These are phyloP conservation scores for Rachicladosporium sp. DNA, from an alignment of 2,329 filamentous ascomycete genomes.

Conservation along the genomic window DNA sequence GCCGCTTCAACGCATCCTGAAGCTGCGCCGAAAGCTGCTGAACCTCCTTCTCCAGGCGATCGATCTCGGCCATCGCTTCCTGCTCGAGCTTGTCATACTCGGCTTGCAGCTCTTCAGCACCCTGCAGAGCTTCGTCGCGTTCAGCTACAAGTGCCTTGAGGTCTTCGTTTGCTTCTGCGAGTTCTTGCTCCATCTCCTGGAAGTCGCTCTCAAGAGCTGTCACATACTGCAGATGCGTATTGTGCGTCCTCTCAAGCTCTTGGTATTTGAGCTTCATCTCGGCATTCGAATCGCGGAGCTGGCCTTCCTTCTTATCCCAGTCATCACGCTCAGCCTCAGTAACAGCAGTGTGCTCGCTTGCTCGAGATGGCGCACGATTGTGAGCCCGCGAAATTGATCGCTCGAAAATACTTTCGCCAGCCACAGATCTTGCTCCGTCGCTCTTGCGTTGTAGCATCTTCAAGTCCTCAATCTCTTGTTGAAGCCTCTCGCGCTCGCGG, in stretches of 20 bases:
- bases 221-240: slow-evolving; percentile 67
- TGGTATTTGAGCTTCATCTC: slow-evolving; percentile 81
- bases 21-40: slow-evolving; percentile 24
- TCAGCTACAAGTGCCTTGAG: slow-evolving; percentile 67
- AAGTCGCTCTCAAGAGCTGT: slow-evolving; percentile 56
- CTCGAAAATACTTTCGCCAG: slow-evolving; percentile 84
- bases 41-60: slow-evolving; percentile 33
- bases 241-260: slow-evolving; percentile 73
- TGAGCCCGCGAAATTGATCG: slow-evolving; percentile 76
- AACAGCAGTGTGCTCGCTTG: slow-evolving; percentile 55
- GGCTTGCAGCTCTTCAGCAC: slow-evolving; percentile 53
- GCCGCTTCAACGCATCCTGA: slow-evolving; percentile 37
- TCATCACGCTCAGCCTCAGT: slow-evolving; percentile 75
- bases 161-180: slow-evolving; percentile 68
- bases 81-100: slow-evolving; percentile 41
- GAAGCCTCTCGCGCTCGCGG: slow-evolving; percentile 84
- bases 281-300: slow-evolving; percentile 75
- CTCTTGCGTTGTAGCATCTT: slow-evolving; percentile 75
- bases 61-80: slow-evolving; percentile 48
- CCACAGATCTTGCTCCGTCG: slow-evolving; percentile 43
- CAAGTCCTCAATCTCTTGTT: slow-evolving; percentile 93
- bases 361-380: slow-evolving; percentile 61
- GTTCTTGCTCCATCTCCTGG: slow-evolving; percentile 65
- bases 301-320: slow-evolving; percentile 69
- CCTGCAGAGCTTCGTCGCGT: slow-evolving; percentile 70